Base-by-base conservation (phyloP, 192 early-diverging fungal genomes). In the Coemansia sp. region DNA sequence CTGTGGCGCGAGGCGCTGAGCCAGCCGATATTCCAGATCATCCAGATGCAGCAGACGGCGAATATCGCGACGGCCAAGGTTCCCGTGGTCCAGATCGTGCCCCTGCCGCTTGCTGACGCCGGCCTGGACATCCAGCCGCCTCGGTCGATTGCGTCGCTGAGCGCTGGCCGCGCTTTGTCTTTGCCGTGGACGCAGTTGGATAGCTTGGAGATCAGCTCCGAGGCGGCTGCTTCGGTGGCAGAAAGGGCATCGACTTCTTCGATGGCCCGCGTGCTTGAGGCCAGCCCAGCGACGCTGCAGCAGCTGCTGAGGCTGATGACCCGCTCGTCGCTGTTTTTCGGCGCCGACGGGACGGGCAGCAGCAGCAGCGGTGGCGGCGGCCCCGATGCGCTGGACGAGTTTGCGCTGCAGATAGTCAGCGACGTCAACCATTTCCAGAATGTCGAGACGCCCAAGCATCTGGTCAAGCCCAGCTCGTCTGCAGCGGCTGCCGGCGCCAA, bases 1-100 rank as follows among this genome's bases (percentile, higher is more conserved):
- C 89, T 91, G 62, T 95, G 94, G 69, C 77, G 89, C 2, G 87
- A 88, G 35, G 82, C 93, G 0, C 79, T 99, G 32, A 75, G 81
- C n/a, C 76, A 86, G 29, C 87, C 95, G 0, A 84, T 94, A 20
- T 85, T 74, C 68, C 72, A 74, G 61, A 74, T 83, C 52, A 67
- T 79, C 36, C 70, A 81, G 73, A 45, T 55, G 4, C 23, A 56
- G 19, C 76, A 73, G 61, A 23, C 67, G 9, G 48, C 67, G 4
- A 46, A 23, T 2, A 63, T 79, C 22, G 58, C 54, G n/a, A 36
- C 64, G 0, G 71, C 71, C 0, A 34, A 36, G 2, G 68, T 79
- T 27, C 70, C 75, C 1, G 13, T n/a, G 2, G 67, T 73, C 4
- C 34, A 22, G 34, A 24, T 65, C 6, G 71, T 73, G 1, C 11